Evolutionary conservation across 2,329 filamentous ascomycete genomes (phyloP).

Genomic region (Colletotrichum tanaceti): DNA sequence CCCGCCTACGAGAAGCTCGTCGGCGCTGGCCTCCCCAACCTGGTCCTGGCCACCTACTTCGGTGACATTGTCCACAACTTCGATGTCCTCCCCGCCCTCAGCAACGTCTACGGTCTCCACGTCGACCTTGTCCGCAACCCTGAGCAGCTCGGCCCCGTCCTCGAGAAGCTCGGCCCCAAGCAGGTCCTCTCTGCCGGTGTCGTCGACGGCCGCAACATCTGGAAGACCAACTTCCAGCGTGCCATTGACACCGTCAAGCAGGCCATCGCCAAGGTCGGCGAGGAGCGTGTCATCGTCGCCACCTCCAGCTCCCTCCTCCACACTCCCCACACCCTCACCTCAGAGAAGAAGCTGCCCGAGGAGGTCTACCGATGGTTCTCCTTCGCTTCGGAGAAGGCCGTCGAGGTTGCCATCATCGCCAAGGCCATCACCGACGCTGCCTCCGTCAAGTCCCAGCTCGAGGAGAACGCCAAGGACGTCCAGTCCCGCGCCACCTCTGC

Average conservation of each 20-base stretch:
- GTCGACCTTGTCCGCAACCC: constrained; percentile 97
- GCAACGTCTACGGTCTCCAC: constrained; percentile 77
- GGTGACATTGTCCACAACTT: constrained; percentile 99
- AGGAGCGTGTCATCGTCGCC: constrained; percentile 96
- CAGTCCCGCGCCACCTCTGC: constrained; percentile 90
- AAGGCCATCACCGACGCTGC: constrained; percentile 97
- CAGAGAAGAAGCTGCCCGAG: constrained; percentile 97
- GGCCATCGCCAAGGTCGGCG: constrained; percentile 93
- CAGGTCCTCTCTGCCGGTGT: constrained; percentile 95
- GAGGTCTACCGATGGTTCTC: constrained; percentile 83
- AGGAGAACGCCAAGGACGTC: constrained; percentile 96
- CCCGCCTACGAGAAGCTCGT: constrained; percentile 92
- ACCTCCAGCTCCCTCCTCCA: constrained; percentile 98
- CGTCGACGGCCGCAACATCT: constrained; percentile 99
- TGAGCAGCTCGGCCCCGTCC: constrained; percentile 91
- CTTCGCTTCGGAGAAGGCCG: constrained; percentile 94
- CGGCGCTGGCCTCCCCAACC: constrained; percentile 82
- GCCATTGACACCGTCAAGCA: constrained; percentile 92
- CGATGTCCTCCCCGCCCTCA: constrained; percentile 81
- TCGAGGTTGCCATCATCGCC: constrained; percentile 90
- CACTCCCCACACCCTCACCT: constrained; percentile 96
- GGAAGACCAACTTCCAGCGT: constrained; percentile 99
- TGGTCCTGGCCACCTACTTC: constrained; percentile 97
- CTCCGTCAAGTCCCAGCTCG: constrained; percentile 85
- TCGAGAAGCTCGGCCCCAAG: constrained; percentile 84